These are phyloP conservation scores for Fusarium sambucinum DNA, from an alignment of 2,329 filamentous ascomycete species.

Conservation along the genomic window DNA sequence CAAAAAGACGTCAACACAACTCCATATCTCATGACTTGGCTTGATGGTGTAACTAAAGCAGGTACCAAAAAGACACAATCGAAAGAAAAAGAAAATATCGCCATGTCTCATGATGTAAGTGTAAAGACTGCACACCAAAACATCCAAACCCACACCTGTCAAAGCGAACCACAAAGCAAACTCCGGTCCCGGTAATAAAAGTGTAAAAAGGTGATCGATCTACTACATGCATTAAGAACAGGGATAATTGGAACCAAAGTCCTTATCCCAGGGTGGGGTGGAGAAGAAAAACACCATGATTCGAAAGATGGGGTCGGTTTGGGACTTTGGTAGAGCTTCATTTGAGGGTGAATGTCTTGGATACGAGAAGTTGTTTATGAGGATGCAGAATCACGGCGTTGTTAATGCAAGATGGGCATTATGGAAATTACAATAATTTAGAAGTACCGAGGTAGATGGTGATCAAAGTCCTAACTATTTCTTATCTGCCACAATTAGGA, in stretches of 20 bases:
- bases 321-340: conserved; percentile 42
- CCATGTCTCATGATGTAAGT: conserved; percentile 30
- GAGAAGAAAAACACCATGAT: conserved; percentile 24
- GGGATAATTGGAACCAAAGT: conserved; percentile 30
- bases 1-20: too few relatives aligned
- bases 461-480: background rate
- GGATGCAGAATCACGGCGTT: background rate
- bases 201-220: conserved; percentile 30
- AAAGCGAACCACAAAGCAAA: too few relatives aligned
- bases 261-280: background rate
- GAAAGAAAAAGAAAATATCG: conserved; percentile 3
- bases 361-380: background rate
- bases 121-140: conserved; percentile 6
- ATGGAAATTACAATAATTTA: background rate
- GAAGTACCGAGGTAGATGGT: too few relatives aligned
- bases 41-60: conserved; percentile 24
- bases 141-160: background rate
- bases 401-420: background rate
- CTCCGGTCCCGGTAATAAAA: conserved; percentile 6
- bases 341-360: background rate
- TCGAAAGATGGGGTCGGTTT: conserved; percentile 28
- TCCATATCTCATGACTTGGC: too few relatives aligned
- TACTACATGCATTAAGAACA: conserved; percentile 18
- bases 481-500: background rate
- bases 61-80: conserved; percentile 11